phyloP scores from a whole-genome alignment of 106 monocot genomes.

The Vanilla planifolia region DNA sequence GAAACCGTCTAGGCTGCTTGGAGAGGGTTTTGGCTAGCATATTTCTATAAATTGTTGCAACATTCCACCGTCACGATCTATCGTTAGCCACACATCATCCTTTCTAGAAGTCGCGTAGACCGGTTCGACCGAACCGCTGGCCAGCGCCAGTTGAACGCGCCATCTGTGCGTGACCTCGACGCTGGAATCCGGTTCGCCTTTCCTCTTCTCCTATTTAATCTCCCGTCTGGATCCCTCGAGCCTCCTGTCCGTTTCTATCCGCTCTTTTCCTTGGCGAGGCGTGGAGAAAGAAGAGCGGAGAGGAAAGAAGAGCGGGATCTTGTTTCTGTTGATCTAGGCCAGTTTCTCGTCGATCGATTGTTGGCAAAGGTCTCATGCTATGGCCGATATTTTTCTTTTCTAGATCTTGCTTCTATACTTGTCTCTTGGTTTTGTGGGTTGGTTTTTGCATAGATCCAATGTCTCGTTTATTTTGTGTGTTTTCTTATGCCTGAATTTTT shows the following conservation, averaged over 20 bases:
- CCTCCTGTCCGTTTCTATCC: not conserved
- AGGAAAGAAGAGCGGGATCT: conserved; percentile 1
- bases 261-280: not conserved
- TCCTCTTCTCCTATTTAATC: no score
- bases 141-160: not conserved
- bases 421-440: not conserved
- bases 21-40: no score
- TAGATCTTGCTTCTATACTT: not conserved
- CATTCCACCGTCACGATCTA: no score
- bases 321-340: not conserved
- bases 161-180: no score
- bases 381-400: not conserved
- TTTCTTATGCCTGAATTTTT: not conserved
- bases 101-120: not conserved
- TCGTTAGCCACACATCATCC: no score
- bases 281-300: not conserved
- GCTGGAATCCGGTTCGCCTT: no score
- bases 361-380: not conserved
- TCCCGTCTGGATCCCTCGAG: no score
- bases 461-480: not conserved
- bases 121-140: not conserved
- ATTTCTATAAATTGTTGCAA: no score
- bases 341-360: not conserved
- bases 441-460: not conserved
- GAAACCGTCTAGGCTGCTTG: no score